phyloP scores from a whole-genome alignment of 2,329 filamentous ascomycete genomes.

The Fusarium drepaniforme region DNA sequence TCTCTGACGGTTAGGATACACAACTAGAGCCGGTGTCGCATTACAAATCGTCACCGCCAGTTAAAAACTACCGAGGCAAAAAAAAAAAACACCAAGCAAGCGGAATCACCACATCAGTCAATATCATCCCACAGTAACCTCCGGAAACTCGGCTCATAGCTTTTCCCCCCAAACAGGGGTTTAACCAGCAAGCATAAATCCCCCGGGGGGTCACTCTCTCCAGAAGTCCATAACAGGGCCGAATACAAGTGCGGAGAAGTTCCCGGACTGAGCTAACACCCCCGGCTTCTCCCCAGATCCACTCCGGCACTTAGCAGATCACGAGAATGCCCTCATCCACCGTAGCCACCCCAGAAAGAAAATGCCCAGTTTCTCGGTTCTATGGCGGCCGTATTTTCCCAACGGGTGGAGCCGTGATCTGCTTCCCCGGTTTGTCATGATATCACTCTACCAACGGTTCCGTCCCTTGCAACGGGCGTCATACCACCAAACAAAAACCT shows the following conservation, averaged over 20 bases:
- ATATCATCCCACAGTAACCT: background rate
- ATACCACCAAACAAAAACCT: constrained; percentile 10
- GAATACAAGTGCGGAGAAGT: constrained; percentile 29
- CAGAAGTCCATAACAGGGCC: constrained; percentile 35
- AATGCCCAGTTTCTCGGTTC: constrained; percentile 37
- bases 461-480: constrained; percentile 13
- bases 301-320: constrained; percentile 23
- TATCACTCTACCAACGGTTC: constrained; percentile 28
- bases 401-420: constrained; percentile 20
- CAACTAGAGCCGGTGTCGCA: background rate
- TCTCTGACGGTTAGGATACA: background rate
- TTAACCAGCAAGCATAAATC: background rate
- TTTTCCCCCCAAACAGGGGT: background rate
- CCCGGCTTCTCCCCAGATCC: constrained; percentile 28
- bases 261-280: background rate
- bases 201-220: background rate
- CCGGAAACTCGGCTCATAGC: background rate
- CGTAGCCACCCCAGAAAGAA: constrained; percentile 6
- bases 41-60: background rate
- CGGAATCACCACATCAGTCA: constrained; percentile 3
- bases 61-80: background rate
- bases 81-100: background rate
- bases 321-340: constrained; percentile 10
- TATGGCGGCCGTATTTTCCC: constrained; percentile 40
- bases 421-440: constrained; percentile 20